Base-by-base conservation (phyloP, 495 filamentous ascomycete genomes). In the Monascus purpureus region DNA sequence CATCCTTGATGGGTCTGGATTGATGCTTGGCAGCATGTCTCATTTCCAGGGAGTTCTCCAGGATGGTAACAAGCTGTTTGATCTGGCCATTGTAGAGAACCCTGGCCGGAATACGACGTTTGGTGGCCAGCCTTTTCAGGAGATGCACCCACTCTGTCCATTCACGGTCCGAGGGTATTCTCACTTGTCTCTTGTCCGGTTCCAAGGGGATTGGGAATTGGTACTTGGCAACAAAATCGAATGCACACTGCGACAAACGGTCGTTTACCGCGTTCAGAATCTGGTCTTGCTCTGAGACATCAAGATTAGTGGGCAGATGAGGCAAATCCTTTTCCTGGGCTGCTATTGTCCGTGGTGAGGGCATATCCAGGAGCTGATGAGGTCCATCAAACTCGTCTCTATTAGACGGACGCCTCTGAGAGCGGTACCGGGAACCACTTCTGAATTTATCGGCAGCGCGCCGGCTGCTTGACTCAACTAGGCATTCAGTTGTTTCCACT, bases 141-240 rank as follows among this genome's bases (percentile, higher is more conserved):
- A 92, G 70, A 55, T 85, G 83, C 19, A 86, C 82, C 83, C 83
- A 92, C 50, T 92, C 83, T 41, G 81, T 86, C 82, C 83, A 92
- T 54, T 87, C 83, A 38, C 82, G 68, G 54, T 92, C 83, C 43
- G 75, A 73, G 18, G 83, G 79, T 25, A 75, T 63, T 48, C 77
- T 75, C 39, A 92, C 82, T 18, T 73, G 75, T 44, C 82, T 71
- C 67, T 84, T 83, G 55, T 86, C 79, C 47, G 67, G 52, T 43
- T 83, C 78, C 45, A 88, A 43, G 11, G 83, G 83, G 46, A 92
- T 82, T 7, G 81, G 83, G 49, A 92, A 92, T 52, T 84, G 80
- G 49, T 87, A 88, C 55, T 78, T 82, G 44, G 82, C 82, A 43
- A 92, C 72, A 53, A 88, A 92, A 63, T 87, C 79, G 64, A 77